Evolutionary conservation across 495 filamentous ascomycete genomes (phyloP).

Genomic region (Cudoniella acicularis): DNA sequence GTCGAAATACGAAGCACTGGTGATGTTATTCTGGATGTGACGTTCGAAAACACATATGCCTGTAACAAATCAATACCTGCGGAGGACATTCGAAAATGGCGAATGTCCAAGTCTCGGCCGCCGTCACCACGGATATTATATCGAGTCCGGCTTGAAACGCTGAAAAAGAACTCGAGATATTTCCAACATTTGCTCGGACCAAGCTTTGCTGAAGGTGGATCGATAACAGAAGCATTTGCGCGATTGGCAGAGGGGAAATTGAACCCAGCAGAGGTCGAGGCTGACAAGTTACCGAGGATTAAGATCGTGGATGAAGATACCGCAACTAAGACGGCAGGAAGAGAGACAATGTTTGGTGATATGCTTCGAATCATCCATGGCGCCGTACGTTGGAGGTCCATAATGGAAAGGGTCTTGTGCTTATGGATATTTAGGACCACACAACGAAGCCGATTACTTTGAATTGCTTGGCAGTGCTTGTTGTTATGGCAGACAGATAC

Average conservation of each 20-base stretch:
- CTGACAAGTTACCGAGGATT: conserved; percentile 48
- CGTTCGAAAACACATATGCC: conserved; percentile 40
- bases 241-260: conserved; percentile 35
- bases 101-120: conserved; percentile 20
- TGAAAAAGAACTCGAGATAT: conserved; percentile 52
- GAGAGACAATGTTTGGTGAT: conserved; percentile 47
- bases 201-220: conserved; percentile 47
- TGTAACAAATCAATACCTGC: conserved; percentile 22
- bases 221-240: conserved; percentile 40
- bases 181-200: conserved; percentile 53
- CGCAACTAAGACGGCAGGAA: conserved; percentile 47
- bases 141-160: conserved; percentile 32
- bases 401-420: conserved; percentile 2
- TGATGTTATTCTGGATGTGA: conserved; percentile 52
- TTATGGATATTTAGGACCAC: conserved; percentile 22
- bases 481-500: conserved; percentile 65
- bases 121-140: conserved; percentile 26
- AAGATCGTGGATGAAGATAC: conserved; percentile 55
- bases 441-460: conserved; percentile 32
- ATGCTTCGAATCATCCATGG: conserved; percentile 57
- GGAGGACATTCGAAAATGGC: conserved; percentile 18
- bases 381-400: conserved; percentile 18
- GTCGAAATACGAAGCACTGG: conserved; percentile 46
- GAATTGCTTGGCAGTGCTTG: conserved; percentile 55
- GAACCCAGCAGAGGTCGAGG: conserved; percentile 42